phyloP scores from a whole-genome alignment of 1,139 yeast species.

The Lodderomyces metapsilosis region DNA sequence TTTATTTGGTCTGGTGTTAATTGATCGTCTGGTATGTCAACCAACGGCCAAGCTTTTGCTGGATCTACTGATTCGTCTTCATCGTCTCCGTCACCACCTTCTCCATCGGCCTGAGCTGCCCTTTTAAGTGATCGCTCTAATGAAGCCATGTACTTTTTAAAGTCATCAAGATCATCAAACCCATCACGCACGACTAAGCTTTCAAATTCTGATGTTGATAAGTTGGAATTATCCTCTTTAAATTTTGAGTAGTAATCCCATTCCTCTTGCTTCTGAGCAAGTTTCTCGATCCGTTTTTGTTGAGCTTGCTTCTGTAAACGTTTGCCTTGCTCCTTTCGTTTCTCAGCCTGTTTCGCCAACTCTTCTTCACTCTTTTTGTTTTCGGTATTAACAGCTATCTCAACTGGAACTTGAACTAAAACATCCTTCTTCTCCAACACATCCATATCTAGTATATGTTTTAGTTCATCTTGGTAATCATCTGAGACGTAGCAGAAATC shows the following conservation, averaged over 20 bases:
- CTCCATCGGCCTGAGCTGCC: conserved; percentile 62
- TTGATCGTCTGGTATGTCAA: conserved; percentile 82
- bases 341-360: conserved; percentile 70
- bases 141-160: conserved; percentile 63
- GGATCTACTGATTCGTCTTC: conserved; percentile 51
- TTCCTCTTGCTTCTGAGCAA: conserved; percentile 79
- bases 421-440: conserved; percentile 65
- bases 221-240: conserved; percentile 48
- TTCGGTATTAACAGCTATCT: conserved; percentile 47
- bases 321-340: conserved; percentile 81
- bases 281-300: conserved; percentile 74
- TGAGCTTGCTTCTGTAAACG: conserved; percentile 93
- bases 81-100: conserved; percentile 33
- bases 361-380: conserved; percentile 85
- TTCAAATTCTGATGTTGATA: conserved; percentile 43
- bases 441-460: conserved; percentile 57
- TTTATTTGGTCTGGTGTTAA: conserved; percentile 76
- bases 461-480: conserved; percentile 66
- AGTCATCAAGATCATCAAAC: conserved; percentile 70
- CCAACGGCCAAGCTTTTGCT: conserved; percentile 63
- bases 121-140: conserved; percentile 68
- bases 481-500: conserved; percentile 78
- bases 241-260: conserved; percentile 65
- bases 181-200: conserved; percentile 67
- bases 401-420: conserved; percentile 77